Evolutionary conservation across 2,329 filamentous ascomycete species (phyloP).

Genomic region (Drechslerella dactyloides): DNA sequence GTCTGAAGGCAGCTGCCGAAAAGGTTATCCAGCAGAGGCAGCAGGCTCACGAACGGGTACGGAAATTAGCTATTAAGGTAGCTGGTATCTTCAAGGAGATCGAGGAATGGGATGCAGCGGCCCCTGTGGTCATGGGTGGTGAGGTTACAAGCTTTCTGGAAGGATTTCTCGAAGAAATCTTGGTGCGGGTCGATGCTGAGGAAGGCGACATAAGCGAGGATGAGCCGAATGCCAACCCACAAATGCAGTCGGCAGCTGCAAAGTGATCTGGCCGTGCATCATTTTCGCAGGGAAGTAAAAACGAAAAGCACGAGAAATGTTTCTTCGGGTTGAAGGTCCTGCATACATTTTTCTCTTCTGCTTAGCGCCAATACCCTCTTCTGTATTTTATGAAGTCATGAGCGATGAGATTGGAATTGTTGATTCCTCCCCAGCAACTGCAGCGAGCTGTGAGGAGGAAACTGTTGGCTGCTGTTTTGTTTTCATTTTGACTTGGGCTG

Average conservation of each 20-base stretch:
- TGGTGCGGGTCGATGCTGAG: slow-evolving; percentile 87
- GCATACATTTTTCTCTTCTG: slow-evolving; percentile 41
- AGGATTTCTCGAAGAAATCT: slow-evolving; percentile 88
- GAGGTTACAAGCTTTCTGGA: slow-evolving; percentile 89
- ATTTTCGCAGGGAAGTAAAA: not conserved
- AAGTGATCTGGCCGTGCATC: slow-evolving; percentile 26
- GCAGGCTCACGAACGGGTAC: slow-evolving; percentile 81
- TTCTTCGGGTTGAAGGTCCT: slow-evolving; percentile 30
- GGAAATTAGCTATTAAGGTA: slow-evolving; percentile 80
- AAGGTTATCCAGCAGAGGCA: slow-evolving; percentile 69
- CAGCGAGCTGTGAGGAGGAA: slow-evolving; percentile 15
- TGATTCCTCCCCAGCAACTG: slow-evolving; percentile 29
- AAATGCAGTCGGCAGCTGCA: slow-evolving; percentile 19
- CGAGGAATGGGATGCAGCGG: slow-evolving; percentile 82
- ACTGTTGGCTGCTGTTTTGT: slow-evolving; percentile 17
- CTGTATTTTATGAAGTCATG: slow-evolving; percentile 51
- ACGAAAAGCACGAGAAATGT: slow-evolving; percentile 22
- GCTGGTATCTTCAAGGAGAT: slow-evolving; percentile 86
- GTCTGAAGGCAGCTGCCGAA: slow-evolving; percentile 55
- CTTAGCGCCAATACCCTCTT: slow-evolving; percentile 50
- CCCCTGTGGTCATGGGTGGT: slow-evolving; percentile 90
- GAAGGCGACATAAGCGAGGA: slow-evolving; percentile 64
- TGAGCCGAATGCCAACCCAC: slow-evolving; percentile 30
- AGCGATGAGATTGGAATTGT: slow-evolving; percentile 50
- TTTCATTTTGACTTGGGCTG: not conserved